These are phyloP conservation scores for Hypholoma fasciculare DNA, from an alignment of 768 basidiomycete species.

Conservation along the genomic window DNA sequence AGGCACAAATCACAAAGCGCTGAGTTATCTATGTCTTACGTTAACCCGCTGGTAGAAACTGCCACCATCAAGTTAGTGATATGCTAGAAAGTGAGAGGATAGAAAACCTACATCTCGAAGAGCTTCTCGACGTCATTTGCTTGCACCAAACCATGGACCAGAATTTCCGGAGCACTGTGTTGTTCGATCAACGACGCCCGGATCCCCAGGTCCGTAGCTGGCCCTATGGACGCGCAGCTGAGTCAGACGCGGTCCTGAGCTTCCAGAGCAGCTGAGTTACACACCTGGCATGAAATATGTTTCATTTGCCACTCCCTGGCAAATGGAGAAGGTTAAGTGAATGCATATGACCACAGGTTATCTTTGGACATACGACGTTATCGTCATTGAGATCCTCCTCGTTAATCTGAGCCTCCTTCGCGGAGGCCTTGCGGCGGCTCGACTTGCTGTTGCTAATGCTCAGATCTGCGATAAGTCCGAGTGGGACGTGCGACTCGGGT, in stretches of 20 bases:
- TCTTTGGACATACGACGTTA: conserved; percentile 51
- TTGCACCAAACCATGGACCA: conserved; percentile 78
- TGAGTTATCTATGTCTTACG: conserved; percentile 35
- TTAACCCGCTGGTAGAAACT: conserved; percentile 76
- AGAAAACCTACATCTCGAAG: conserved; percentile 71
- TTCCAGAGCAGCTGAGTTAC: conserved; percentile 9
- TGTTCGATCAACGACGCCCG: conserved; percentile 74
- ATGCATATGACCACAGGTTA: neutral
- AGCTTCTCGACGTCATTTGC: conserved; percentile 78
- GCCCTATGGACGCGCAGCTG: conserved; percentile 41
- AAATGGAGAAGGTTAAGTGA: conserved; percentile 6
- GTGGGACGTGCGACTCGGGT: conserved; percentile 71
- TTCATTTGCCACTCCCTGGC: conserved; percentile 78
- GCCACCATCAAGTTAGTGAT: neutral
- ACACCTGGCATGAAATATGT: conserved; percentile 79
- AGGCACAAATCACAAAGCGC: neutral
- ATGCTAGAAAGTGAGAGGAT: neutral
- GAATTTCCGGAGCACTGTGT: conserved; percentile 78
- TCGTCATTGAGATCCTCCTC: conserved; percentile 59
- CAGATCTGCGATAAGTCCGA: conserved; percentile 74
- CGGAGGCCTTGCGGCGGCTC: conserved; percentile 38
- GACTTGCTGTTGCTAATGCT: conserved; percentile 56
- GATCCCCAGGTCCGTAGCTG: conserved; percentile 69
- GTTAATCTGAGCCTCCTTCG: conserved; percentile 32
- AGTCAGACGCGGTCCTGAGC: neutral